A percentile compares a stretch with the other conserved stretches of the same genome.
These are phyloP conservation scores for Cyberlindnera petersonii DNA, from an alignment of 805 yeast species.

Conservation along the genomic window DNA sequence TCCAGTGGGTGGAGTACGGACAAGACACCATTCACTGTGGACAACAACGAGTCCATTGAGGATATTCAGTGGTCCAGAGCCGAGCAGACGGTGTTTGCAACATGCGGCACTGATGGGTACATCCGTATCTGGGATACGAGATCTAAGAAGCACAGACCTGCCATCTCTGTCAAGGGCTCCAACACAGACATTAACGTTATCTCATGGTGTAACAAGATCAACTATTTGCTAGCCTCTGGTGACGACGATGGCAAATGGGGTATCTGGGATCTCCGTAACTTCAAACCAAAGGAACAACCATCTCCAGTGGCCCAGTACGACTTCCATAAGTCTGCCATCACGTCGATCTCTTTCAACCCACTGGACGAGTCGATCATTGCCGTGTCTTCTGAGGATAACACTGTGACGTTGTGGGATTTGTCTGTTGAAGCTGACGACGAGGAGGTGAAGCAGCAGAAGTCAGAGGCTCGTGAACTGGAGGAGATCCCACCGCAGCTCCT, in stretches of 20 bases:
- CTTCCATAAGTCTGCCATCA: constrained; percentile 91
- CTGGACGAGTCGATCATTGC: constrained; percentile 93
- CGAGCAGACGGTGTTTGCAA: constrained; percentile 92
- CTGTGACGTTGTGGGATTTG: constrained; percentile 96
- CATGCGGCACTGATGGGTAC: constrained; percentile 88
- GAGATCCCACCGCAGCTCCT: constrained; percentile 93
- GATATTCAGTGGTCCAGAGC: constrained; percentile 96
- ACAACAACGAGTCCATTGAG: constrained; percentile 77
- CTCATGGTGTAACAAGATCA: constrained; percentile 88
- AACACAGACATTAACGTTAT: constrained; percentile 86
- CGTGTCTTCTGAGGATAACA: constrained; percentile 93
- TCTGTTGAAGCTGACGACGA: constrained; percentile 99
- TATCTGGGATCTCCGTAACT: constrained; percentile 92
- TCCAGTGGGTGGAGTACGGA: constrained; percentile 83
- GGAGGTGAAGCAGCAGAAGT: constrained; percentile 82
- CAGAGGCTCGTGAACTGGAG: constrained; percentile 72
- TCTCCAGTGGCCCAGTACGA: constrained; percentile 91
- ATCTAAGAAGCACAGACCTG: constrained; percentile 87
- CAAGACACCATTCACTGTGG: constrained; percentile 62
- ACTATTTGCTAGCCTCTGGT: constrained; percentile 87
- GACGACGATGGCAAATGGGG: constrained; percentile 98
- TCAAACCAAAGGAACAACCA: constrained; percentile 50
- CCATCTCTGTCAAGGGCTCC: constrained; percentile 78
- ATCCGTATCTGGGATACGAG: constrained; percentile 96
- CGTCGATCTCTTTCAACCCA: constrained; percentile 93